These are phyloP conservation scores for Wickerhamiella sergipiensis DNA, from an alignment of 805 yeast species.

Conservation along the genomic window DNA sequence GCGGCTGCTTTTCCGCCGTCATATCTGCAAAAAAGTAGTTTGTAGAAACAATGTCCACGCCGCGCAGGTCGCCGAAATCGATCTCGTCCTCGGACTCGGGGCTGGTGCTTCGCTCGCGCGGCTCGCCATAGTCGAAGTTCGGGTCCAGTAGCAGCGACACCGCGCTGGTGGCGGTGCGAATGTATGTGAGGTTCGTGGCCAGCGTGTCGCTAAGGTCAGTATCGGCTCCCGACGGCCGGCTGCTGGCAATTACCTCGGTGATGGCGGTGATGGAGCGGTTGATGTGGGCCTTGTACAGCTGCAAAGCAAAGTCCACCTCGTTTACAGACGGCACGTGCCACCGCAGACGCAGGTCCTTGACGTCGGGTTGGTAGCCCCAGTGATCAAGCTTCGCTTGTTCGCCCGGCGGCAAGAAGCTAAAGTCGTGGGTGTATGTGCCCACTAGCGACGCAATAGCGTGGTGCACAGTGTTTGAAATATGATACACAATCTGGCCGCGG, in stretches of 20 bases:
- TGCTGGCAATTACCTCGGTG: not conserved
- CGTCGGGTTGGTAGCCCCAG: conserved; percentile 26
- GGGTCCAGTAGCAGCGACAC: conserved; percentile 63
- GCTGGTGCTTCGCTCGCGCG: conserved; percentile 7
- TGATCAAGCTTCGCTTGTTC: conserved; percentile 25
- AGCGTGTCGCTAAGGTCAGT: conserved; percentile 37
- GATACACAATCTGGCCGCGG: conserved; percentile 52
- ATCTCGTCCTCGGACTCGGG: not conserved
- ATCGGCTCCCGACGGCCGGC: conserved; percentile 7
- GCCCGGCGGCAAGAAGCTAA: conserved; percentile 8
- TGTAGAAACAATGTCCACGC: conserved; percentile 36
- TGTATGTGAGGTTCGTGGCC: conserved; percentile 38
- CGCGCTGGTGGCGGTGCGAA: conserved; percentile 56
- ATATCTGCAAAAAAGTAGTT: conserved; percentile 51
- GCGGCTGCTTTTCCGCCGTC: conserved; percentile 22
- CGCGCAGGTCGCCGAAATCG: not conserved
- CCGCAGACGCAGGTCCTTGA: conserved; percentile 31
- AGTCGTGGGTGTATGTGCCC: conserved; percentile 28
- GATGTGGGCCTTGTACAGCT: conserved; percentile 39
- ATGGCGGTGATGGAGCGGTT: conserved; percentile 14
- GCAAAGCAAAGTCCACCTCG: conserved; percentile 49
- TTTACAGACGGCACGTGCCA: conserved; percentile 62
- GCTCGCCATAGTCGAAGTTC: conserved; percentile 2
- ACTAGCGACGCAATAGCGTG: conserved; percentile 53
- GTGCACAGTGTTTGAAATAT: conserved; percentile 50